Evolutionary conservation across 192 early-diverging fungal species (phyloP).

Genomic region (Backusella morwellensis): DNA sequence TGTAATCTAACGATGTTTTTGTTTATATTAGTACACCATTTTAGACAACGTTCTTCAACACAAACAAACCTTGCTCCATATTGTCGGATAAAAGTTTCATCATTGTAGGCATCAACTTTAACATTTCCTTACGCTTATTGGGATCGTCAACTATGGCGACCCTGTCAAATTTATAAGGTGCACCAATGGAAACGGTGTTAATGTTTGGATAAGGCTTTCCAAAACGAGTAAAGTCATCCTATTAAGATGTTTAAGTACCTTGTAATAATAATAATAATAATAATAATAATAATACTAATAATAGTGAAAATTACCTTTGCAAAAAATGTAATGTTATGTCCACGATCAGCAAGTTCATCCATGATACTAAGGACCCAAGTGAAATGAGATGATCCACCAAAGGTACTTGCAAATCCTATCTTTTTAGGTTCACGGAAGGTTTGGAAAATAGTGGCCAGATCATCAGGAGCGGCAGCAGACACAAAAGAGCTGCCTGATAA

Average conservation of each 20-base stretch:
- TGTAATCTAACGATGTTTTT: neutral
- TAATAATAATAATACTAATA: too few relatives aligned
- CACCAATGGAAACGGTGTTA: neutral
- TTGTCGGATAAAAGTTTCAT: neutral
- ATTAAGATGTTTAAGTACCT: neutral
- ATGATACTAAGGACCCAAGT: constrained; percentile 2
- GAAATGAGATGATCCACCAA: neutral
- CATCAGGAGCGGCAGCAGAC: neutral
- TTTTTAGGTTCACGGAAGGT: constrained; percentile 1
- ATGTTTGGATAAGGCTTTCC: neutral
- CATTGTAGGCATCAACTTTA: neutral
- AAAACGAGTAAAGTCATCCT: neutral
- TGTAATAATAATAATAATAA: too few relatives aligned
- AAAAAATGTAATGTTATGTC: neutral
- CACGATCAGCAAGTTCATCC: constrained; percentile 5
- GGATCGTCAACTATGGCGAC: neutral
- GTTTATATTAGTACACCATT: neutral
- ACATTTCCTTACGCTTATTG: neutral
- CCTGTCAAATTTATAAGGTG: neutral
- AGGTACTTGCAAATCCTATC: neutral
- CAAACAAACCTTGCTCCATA: neutral
- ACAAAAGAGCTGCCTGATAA: neutral
- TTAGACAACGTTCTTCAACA: neutral
- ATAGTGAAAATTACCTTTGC: neutral
- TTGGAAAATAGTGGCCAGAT: neutral